Conservation (phyloP, 2,329 filamentous ascomycete genomes). For the Myotisia sp. region DNA sequence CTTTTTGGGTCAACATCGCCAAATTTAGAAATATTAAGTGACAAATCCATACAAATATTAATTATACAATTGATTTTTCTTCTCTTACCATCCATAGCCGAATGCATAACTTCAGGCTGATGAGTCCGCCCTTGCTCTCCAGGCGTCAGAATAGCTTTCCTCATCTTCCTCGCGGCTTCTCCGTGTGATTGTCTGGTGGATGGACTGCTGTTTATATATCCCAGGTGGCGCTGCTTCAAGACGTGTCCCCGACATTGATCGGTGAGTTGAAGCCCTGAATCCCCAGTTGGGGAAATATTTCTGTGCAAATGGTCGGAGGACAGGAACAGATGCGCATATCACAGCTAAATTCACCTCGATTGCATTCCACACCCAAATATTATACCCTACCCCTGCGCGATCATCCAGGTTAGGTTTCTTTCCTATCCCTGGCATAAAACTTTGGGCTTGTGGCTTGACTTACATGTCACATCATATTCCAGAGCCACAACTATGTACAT, state of each 20-base stretch:
- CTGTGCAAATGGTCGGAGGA: slow-evolving; percentile 11
- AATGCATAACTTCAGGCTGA: too few relatives aligned
- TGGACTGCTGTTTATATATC: slow-evolving; percentile 8
- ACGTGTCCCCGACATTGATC: background rate
- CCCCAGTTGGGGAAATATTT: slow-evolving; percentile 9
- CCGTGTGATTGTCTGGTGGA: slow-evolving; percentile 7
- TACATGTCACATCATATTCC: slow-evolving; percentile 13
- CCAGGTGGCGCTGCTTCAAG: background rate
- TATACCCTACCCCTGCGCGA: slow-evolving; percentile 13
- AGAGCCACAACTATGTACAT: slow-evolving; percentile 7
- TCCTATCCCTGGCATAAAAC: too few relatives aligned
- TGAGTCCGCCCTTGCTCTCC: too few relatives aligned
- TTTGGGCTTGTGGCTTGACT: background rate
- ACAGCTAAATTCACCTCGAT: slow-evolving; percentile 14
- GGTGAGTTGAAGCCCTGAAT: background rate
- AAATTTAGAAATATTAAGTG: too few relatives aligned
- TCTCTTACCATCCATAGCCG: too few relatives aligned
- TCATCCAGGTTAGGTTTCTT: too few relatives aligned
- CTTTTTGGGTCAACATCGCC: too few relatives aligned
- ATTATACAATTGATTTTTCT: too few relatives aligned
- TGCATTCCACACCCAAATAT: slow-evolving; percentile 13
- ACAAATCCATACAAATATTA: too few relatives aligned
- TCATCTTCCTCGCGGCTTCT: slow-evolving; percentile 2
- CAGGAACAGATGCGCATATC: slow-evolving; percentile 15
- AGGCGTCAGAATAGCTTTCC: slow-evolving; percentile 1